phyloP scores from a whole-genome alignment of 768 basidiomycete genomes.

The Boletus speciosus region DNA sequence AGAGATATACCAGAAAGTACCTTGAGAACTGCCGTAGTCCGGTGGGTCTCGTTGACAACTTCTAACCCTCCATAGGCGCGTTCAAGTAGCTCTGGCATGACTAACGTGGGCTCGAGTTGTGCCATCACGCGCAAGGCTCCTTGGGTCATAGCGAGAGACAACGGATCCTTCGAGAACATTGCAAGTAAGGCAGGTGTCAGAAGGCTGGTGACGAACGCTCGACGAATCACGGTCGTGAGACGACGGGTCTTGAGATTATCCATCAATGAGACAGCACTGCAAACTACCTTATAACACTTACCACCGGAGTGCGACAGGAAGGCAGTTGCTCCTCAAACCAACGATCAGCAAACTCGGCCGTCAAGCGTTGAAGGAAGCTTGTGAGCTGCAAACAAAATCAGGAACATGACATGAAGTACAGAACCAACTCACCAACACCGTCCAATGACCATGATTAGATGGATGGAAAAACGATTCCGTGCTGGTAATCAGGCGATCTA shows the following conservation, averaged over 20 bases:
- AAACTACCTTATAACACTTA: slow-evolving; percentile 24
- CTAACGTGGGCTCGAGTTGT: slow-evolving; percentile 72
- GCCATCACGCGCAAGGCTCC: slow-evolving; percentile 74
- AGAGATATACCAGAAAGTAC: slow-evolving; percentile 75
- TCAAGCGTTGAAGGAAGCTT: slow-evolving; percentile 76
- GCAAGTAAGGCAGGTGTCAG: slow-evolving; percentile 85
- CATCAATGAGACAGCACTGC: background rate
- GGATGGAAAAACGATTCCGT: slow-evolving; percentile 96
- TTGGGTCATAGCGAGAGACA: slow-evolving; percentile 80
- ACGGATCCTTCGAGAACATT: slow-evolving; percentile 85
- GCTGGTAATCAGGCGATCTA: slow-evolving; percentile 85
- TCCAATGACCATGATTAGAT: slow-evolving; percentile 87
- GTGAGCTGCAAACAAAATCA: slow-evolving; percentile 48
- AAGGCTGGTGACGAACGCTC: slow-evolving; percentile 75
- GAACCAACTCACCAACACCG: slow-evolving; percentile 31
- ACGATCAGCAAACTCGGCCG: slow-evolving; percentile 75
- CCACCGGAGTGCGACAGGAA: slow-evolving; percentile 75
- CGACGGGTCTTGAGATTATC: slow-evolving; percentile 53
- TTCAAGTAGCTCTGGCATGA: slow-evolving; percentile 90
- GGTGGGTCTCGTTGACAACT: slow-evolving; percentile 90
- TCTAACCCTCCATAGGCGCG: slow-evolving; percentile 91
- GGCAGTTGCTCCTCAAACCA: slow-evolving; percentile 74
- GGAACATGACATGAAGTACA: background rate
- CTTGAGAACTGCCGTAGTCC: slow-evolving; percentile 87
- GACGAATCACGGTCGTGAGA: slow-evolving; percentile 76